Percentiles rank a stretch among this genome's conserved stretches.
phyloP scores from a whole-genome alignment of 1,139 yeast species.

The Yamadazyma blattariae region DNA sequence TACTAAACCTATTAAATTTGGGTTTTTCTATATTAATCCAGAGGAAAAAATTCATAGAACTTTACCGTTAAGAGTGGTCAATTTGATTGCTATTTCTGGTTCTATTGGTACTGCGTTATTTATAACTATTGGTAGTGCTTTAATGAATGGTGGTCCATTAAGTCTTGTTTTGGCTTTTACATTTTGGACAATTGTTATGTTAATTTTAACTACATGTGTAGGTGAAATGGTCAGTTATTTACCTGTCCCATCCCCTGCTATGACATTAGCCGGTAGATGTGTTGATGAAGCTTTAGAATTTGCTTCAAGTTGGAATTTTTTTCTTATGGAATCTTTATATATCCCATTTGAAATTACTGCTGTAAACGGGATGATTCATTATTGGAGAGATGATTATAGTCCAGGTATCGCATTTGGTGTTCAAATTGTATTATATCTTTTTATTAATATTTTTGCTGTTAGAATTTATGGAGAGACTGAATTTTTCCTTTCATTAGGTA shows the following conservation, averaged over 20 bases:
- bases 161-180: constrained; percentile 41
- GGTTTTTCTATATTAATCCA: constrained; percentile 7
- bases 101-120: constrained; percentile 35
- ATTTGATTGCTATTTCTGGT: constrained; percentile 34
- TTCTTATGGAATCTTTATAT: constrained; percentile 70
- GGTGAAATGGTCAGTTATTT: constrained; percentile 83
- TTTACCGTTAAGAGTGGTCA: constrained; percentile 25
- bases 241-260: constrained; percentile 67
- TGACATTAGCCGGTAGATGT: constrained; percentile 53
- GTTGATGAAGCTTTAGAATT: constrained; percentile 71
- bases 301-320: constrained; percentile 79
- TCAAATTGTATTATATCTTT: constrained; percentile 59
- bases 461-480: constrained; percentile 74
- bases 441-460: constrained; percentile 72
- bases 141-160: constrained; percentile 47
- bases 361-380: constrained; percentile 73
- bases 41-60: constrained; percentile 13
- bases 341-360: constrained; percentile 83
- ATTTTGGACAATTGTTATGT: constrained; percentile 50
- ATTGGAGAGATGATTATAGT: constrained; percentile 74
- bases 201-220: constrained; percentile 62
- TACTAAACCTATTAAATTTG: constrained; percentile 6
- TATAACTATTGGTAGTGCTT: constrained; percentile 35
- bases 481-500: constrained; percentile 76
- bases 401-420: constrained; percentile 63